These are phyloP conservation scores for Leishmania arabica DNA, from an alignment of 208 protist genomes.

Conservation along the genomic window DNA sequence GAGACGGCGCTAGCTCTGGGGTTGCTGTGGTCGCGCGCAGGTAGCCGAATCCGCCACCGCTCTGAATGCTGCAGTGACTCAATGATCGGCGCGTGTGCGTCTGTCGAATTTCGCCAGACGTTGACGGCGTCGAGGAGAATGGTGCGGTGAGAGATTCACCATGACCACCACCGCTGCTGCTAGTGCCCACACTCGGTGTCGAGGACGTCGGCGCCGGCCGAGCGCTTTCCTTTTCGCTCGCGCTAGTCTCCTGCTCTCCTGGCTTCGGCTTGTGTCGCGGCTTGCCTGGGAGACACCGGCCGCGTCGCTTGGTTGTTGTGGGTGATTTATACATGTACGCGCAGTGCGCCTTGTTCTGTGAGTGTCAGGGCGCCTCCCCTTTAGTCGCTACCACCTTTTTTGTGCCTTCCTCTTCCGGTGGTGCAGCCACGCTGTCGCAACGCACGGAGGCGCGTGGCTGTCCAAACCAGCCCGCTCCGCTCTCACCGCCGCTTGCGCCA, in stretches of 20 bases:
- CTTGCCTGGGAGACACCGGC: neutral
- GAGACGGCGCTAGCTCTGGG: neutral
- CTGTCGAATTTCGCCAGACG: neutral
- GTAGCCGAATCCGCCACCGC: neutral
- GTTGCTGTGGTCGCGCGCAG: neutral
- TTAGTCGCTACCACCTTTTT: neutral
- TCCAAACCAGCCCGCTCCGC: neutral
- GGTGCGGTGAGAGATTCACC: neutral
- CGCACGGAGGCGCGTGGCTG: neutral
- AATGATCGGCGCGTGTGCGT: neutral
- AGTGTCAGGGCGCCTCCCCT: neutral
- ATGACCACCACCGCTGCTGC: neutral
- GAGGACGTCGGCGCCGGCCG: neutral
- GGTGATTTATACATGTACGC: neutral
- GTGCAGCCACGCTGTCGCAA: neutral
- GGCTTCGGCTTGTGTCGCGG: neutral
- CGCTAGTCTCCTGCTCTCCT: neutral
- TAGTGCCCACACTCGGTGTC: neutral
- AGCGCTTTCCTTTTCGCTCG: neutral
- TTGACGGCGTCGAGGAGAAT: neutral
- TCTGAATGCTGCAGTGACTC: neutral
- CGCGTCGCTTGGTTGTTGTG: neutral
- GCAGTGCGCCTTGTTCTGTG: neutral
- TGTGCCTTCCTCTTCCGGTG: neutral
- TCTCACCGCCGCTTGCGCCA: neutral